Conservation (phyloP, 73 alveolate species). For the Tetrahymena elliotti region DNA sequence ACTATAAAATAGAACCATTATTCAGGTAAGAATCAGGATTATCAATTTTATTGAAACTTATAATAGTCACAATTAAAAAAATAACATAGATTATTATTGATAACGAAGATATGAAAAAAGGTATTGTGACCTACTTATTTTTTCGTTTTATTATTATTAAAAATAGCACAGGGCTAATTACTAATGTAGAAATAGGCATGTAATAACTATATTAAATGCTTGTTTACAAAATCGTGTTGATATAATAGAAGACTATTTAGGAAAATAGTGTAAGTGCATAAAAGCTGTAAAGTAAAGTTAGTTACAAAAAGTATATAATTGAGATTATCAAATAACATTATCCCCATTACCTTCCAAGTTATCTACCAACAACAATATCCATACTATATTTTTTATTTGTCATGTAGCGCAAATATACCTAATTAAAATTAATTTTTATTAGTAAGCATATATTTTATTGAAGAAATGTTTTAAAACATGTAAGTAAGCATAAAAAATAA, state of each 20-base stretch:
- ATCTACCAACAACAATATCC: not conserved
- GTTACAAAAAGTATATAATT: not conserved
- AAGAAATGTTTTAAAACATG: too few relatives aligned
- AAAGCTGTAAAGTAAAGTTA: not conserved
- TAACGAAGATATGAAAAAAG: not conserved
- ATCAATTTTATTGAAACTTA: not conserved
- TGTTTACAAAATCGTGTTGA: not conserved
- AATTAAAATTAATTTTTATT: not conserved
- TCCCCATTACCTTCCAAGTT: not conserved
- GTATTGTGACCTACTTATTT: not conserved
- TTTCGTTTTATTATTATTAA: not conserved
- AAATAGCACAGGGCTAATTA: not conserved
- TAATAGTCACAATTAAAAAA: not conserved
- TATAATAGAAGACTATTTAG: not conserved
- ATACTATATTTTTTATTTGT: not conserved
- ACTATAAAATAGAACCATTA: not conserved
- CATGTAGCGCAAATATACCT: not conserved
- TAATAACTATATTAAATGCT: not conserved
- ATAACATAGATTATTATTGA: not conserved
- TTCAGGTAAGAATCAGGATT: not conserved
- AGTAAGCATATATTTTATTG: not conserved
- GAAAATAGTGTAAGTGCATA: not conserved
- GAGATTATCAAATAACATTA: not conserved
- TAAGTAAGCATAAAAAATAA: not conserved
- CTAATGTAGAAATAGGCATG: not conserved